phyloP scores from a whole-genome alignment of 176 grass and related monocot species.

The Avena sativa region DNA sequence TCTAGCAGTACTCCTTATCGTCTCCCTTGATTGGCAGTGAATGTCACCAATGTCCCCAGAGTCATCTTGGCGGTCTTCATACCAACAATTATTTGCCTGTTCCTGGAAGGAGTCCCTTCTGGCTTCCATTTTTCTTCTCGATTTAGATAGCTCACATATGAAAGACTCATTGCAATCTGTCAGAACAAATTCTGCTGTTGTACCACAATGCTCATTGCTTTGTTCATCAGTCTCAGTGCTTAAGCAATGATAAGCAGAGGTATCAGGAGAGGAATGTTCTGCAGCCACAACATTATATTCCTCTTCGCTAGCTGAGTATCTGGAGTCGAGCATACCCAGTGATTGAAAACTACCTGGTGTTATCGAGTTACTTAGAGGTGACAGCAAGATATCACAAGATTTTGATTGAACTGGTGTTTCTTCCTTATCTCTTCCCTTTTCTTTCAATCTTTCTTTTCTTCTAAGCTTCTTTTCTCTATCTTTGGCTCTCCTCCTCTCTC shows the following conservation, averaged over 20 bases:
- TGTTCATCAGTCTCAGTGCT: constrained; percentile 28
- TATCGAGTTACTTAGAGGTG: constrained; percentile 47
- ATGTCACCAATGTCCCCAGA: constrained; percentile 49
- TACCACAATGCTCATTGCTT: constrained; percentile 31
- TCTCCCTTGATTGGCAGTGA: constrained; percentile 58
- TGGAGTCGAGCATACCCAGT: constrained; percentile 44
- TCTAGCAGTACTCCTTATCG: constrained; percentile 56
- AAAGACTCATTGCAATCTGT: constrained; percentile 53
- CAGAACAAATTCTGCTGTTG: constrained; percentile 42
- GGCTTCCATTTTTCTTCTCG: constrained; percentile 56
- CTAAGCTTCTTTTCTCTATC: constrained; percentile 95
- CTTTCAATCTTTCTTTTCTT: constrained; percentile 93
- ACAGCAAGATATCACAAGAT: constrained; percentile 32
- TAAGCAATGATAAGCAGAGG: constrained; percentile 40
- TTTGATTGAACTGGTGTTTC: constrained; percentile 50
- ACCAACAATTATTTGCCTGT: constrained; percentile 50
- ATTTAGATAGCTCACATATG: constrained; percentile 68
- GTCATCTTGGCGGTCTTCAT: constrained; percentile 42
- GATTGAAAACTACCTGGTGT: constrained; percentile 41
- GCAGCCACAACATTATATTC: constrained; percentile 41
- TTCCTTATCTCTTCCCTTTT: constrained; percentile 76
- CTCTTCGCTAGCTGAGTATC: constrained; percentile 58
- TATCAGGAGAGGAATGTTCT: constrained; percentile 42
- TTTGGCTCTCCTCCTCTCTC: constrained; percentile 78
- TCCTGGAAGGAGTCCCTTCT: constrained; percentile 57